A percentile compares a stretch with the other conserved stretches of the same genome.
Evolutionary conservation across 495 filamentous ascomycete species (phyloP).

Genomic region (Neurospora pannonica): DNA sequence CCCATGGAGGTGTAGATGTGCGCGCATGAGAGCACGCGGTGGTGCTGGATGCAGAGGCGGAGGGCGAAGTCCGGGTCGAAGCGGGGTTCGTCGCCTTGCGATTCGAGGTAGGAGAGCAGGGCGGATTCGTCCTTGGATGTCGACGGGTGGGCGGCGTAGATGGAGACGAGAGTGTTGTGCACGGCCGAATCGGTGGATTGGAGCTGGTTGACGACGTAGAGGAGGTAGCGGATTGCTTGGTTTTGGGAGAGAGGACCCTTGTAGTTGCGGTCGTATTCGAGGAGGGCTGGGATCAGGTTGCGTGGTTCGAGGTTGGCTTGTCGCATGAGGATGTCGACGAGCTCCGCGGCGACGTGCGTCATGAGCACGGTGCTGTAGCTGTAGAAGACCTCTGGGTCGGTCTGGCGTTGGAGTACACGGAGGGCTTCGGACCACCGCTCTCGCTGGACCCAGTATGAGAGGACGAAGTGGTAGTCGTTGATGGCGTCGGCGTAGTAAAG

Average conservation of each 20-base stretch:
- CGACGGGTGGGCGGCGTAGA: slow-evolving; percentile 81
- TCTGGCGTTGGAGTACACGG: slow-evolving; percentile 82
- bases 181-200: slow-evolving; percentile 78
- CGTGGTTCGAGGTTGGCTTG: slow-evolving; percentile 81
- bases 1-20: slow-evolving; percentile 96
- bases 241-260: slow-evolving; percentile 59
- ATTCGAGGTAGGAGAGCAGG: slow-evolving; percentile 79
- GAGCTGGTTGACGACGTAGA: slow-evolving; percentile 84
- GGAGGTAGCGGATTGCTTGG: slow-evolving; percentile 89
- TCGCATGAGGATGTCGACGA: slow-evolving; percentile 89
- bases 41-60: slow-evolving; percentile 85
- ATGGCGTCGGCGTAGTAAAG: slow-evolving; percentile 80
- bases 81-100: slow-evolving; percentile 53
- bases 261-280: slow-evolving; percentile 81
- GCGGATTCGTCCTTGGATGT: slow-evolving; percentile 69
- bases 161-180: slow-evolving; percentile 93
- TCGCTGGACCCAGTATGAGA: slow-evolving; percentile 94
- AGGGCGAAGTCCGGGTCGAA: slow-evolving; percentile 98
- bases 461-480: slow-evolving; percentile 87
- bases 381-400: slow-evolving; percentile 87
- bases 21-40: slow-evolving; percentile 83
- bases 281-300: slow-evolving; percentile 80
- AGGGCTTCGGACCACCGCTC: slow-evolving; percentile 90
- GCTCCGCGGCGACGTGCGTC: slow-evolving; percentile 69
- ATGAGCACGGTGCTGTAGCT: slow-evolving; percentile 93